Conservation (phyloP, 192 early-diverging fungal genomes). For the Coemansia furcata region DNA sequence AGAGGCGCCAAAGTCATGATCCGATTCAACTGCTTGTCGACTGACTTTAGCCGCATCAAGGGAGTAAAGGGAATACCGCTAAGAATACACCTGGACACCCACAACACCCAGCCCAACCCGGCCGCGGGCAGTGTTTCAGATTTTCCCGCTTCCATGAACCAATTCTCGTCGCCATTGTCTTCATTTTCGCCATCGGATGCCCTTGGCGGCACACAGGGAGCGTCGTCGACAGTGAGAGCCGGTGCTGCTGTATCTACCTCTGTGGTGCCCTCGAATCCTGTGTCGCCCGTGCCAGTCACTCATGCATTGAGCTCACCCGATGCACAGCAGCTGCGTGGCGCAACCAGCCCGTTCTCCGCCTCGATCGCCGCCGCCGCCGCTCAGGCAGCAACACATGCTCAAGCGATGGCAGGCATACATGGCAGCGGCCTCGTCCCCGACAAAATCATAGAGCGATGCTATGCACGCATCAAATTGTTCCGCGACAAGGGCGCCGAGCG, state of each 20-base stretch:
- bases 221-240: neutral
- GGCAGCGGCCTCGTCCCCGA: constrained; percentile 12
- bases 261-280: constrained; percentile 19
- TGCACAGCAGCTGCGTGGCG: neutral
- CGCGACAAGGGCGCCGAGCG: constrained; percentile 78
- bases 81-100: constrained; percentile 52
- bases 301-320: neutral
- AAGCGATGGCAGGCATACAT: neutral
- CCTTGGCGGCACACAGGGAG: neutral
- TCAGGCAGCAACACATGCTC: neutral
- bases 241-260: neutral
- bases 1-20: constrained; percentile 63
- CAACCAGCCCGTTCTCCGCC: neutral
- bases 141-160: constrained; percentile 16
- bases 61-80: constrained; percentile 77
- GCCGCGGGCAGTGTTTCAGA: constrained; percentile 7
- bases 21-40: constrained; percentile 73
- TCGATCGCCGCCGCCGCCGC: neutral
- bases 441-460: constrained; percentile 55
- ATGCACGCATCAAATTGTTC: constrained; percentile 66
- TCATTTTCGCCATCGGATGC: neutral
- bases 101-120: constrained; percentile 12
- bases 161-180: constrained; percentile 26
- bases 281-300: constrained; percentile 6
- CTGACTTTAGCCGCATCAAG: constrained; percentile 79